Conservation (phyloP, 2,329 filamentous ascomycete genomes). For the Monilinia laxa region DNA sequence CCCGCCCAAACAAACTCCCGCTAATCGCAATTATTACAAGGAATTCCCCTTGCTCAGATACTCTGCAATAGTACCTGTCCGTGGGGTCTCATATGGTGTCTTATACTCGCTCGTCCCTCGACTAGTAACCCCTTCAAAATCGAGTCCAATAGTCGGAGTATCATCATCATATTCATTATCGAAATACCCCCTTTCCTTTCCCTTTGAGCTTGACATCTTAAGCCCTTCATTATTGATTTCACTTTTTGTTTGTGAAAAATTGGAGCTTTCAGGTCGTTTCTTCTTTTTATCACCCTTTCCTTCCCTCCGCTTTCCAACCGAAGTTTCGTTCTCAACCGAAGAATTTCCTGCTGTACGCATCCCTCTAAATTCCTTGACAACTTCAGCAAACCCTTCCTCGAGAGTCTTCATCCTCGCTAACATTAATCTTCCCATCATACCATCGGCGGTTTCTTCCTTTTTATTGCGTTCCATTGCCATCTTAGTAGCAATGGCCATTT, state of each 20-base stretch:
- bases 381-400: slow-evolving; percentile 85
- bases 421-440: slow-evolving; percentile 76
- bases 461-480: slow-evolving; percentile 49
- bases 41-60: slow-evolving; percentile 19
- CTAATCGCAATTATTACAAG: slow-evolving; percentile 12
- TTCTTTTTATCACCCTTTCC: slow-evolving; percentile 23
- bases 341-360: slow-evolving; percentile 38
- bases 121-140: slow-evolving; percentile 11
- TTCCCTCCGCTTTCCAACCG: slow-evolving; percentile 27
- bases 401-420: slow-evolving; percentile 89
- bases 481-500: slow-evolving; percentile 72
- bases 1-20: slow-evolving; percentile 14
- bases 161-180: slow-evolving; percentile 9
- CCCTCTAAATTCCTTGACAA: slow-evolving; percentile 68
- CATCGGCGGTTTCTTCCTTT: slow-evolving; percentile 53
- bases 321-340: slow-evolving; percentile 31
- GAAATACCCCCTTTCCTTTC: slow-evolving; percentile 12
- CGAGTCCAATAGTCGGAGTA: background rate
- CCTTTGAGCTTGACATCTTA: slow-evolving; percentile 8
- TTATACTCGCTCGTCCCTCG: slow-evolving; percentile 14
- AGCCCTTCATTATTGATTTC: slow-evolving; percentile 26
- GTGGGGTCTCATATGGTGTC: slow-evolving; percentile 5
- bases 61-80: slow-evolving; percentile 11
- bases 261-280: slow-evolving; percentile 16
- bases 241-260: slow-evolving; percentile 27